A percentile compares a stretch with the other conserved stretches of the same genome.
Conservation (phyloP, 139 green algal species). For the Astrephomene gubernaculifera region DNA sequence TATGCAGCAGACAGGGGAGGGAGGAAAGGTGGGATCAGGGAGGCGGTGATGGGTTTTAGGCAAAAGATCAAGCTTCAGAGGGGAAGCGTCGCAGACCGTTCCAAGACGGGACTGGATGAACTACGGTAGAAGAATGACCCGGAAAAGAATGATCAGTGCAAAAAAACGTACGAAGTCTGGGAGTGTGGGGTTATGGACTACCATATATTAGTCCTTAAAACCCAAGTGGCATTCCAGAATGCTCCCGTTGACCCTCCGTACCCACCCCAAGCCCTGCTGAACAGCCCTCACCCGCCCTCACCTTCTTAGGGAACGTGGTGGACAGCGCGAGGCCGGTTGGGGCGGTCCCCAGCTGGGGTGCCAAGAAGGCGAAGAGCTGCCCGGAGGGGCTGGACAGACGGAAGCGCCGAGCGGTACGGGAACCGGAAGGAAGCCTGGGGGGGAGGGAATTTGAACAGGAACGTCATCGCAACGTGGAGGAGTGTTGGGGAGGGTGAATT, state of each 20-base stretch:
- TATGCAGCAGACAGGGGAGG: background rate
- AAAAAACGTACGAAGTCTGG: background rate
- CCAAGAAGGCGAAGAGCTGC: background rate
- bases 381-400: background rate
- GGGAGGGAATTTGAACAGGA: background rate
- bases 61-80: background rate
- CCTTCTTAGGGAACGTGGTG: slow-evolving; percentile 39
- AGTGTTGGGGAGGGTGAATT: background rate
- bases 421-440: slow-evolving; percentile 9
- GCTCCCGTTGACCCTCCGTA: background rate
- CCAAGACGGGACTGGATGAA: background rate
- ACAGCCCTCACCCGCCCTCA: background rate
- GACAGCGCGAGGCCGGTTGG: background rate
- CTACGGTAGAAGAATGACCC: background rate
- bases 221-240: background rate
- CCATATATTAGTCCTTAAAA: background rate
- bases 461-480: too few relatives aligned
- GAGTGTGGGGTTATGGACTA: background rate
- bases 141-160: background rate
- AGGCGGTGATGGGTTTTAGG: background rate
- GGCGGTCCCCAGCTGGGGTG: background rate
- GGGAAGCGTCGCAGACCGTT: background rate
- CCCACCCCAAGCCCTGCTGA: background rate
- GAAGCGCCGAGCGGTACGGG: slow-evolving; percentile 5
- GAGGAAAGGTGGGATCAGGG: background rate